Conservation (phyloP, 805 yeast species). For the Debaryomyces prosopidis region DNA sequence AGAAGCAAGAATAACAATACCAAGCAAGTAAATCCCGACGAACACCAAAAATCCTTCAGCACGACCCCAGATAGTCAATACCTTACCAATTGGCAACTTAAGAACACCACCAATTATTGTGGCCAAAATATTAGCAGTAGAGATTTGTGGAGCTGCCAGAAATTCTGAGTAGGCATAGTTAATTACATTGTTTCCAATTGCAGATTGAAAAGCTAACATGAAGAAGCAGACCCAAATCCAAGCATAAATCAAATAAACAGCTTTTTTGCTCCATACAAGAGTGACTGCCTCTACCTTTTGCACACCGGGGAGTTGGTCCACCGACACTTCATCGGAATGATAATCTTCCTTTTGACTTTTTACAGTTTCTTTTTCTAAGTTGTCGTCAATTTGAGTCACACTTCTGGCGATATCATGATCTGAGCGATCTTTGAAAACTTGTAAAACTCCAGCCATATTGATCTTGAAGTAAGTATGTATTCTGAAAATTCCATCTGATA, state of each 20-base stretch:
- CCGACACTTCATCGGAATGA: constrained; percentile 12
- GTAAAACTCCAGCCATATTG: no score
- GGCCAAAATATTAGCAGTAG: constrained; percentile 27
- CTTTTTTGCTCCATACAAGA: constrained; percentile 27
- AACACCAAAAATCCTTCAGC: constrained; percentile 25
- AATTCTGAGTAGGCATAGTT: constrained; percentile 22
- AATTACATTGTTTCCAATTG: constrained; percentile 20
- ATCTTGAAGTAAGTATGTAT: no score
- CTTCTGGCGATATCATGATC: no score
- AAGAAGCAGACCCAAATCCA: constrained; percentile 36
- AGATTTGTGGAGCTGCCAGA: constrained; percentile 24
- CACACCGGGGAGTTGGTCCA: constrained; percentile 25
- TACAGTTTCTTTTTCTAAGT: not conserved
- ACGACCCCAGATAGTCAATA: constrained; percentile 26
- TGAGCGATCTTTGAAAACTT: no score
- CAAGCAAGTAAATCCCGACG: constrained; percentile 18
- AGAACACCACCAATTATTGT: constrained; percentile 32
- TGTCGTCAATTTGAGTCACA: no score
- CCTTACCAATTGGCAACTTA: constrained; percentile 24
- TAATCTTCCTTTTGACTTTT: constrained; percentile 1
- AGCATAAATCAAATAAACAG: constrained; percentile 24
- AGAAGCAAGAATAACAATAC: constrained; percentile 25
- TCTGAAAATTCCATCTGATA: no score
- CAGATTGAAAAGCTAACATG: constrained; percentile 29
- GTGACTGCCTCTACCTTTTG: constrained; percentile 28